These are phyloP conservation scores for Xylaria venustula DNA, from an alignment of 495 filamentous ascomycete species.

Conservation along the genomic window DNA sequence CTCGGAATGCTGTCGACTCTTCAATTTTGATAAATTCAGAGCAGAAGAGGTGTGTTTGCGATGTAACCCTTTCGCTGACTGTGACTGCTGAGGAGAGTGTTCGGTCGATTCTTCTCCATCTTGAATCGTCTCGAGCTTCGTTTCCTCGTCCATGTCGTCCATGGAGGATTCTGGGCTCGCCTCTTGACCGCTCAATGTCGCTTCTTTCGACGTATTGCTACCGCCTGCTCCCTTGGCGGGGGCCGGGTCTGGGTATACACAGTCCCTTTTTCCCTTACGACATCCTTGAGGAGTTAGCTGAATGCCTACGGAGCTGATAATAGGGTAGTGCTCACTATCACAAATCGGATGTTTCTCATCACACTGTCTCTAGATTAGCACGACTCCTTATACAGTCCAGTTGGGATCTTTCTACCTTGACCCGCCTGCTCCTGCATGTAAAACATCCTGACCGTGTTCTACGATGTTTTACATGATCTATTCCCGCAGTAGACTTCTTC, in stretches of 20 bases:
- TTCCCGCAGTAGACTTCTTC: conserved; percentile 55
- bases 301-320: background rate
- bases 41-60: conserved; percentile 44
- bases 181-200: conserved; percentile 51
- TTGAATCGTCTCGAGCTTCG: conserved; percentile 58
- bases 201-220: conserved; percentile 42
- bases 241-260: conserved; percentile 73
- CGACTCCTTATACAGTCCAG: conserved; percentile 70
- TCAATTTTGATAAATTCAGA: conserved; percentile 31
- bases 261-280: conserved; percentile 80
- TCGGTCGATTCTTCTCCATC: conserved; percentile 59
- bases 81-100: conserved; percentile 32
- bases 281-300: conserved; percentile 56
- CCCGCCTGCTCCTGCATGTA: conserved; percentile 83
- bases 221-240: conserved; percentile 47
- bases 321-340: conserved; percentile 59
- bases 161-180: conserved; percentile 51
- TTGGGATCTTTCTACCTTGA: conserved; percentile 64
- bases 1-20: conserved; percentile 46
- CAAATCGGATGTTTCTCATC: conserved; percentile 66
- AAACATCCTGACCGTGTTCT: conserved; percentile 92
- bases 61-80: conserved; percentile 37
- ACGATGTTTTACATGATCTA: conserved; percentile 88
- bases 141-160: conserved; percentile 49
- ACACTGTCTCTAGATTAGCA: conserved; percentile 8